Conservation (phyloP, 257 asterid species). For the Scutellaria baicalensis region DNA sequence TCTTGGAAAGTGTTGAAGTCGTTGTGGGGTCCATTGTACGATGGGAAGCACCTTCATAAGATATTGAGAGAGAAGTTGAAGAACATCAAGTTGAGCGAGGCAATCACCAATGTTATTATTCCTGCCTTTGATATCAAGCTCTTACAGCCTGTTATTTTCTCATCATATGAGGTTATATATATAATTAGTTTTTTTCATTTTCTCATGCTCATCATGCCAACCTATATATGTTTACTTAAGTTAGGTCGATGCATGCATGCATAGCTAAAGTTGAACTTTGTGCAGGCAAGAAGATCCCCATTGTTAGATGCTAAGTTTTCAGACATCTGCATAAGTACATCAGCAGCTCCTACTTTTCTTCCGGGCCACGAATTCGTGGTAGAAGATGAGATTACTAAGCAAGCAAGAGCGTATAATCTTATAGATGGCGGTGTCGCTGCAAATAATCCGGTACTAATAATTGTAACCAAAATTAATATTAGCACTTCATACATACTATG, state of each 20-base stretch:
- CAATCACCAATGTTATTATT: conserved; percentile 55
- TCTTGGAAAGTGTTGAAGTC: conserved; percentile 19
- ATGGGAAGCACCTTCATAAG: conserved; percentile 44
- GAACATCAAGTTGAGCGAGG: conserved; percentile 27
- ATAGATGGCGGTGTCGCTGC: conserved; percentile 64
- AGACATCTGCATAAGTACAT: conserved; percentile 58
- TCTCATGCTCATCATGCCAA: no score
- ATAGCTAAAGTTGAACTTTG: background rate
- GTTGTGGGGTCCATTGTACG: conserved; percentile 46
- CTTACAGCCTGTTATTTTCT: conserved; percentile 59
- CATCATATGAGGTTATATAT: conserved; percentile 41
- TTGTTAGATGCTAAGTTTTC: conserved; percentile 43
- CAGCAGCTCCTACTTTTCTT: conserved; percentile 58
- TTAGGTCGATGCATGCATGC: no score
- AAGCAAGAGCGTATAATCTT: conserved; percentile 36
- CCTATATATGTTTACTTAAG: no score
- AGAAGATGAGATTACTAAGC: conserved; percentile 15
- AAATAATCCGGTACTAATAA: conserved; percentile 46
- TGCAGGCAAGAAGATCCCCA: conserved; percentile 34
- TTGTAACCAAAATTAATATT: no score
- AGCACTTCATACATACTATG: no score
- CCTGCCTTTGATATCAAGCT: conserved; percentile 63
- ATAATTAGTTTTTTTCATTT: no score
- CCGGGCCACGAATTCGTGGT: conserved; percentile 47
- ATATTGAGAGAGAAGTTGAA: conserved; percentile 32